Base-by-base conservation (phyloP, 148 eudicot genomes). In the Nepenthes mirabilis region DNA sequence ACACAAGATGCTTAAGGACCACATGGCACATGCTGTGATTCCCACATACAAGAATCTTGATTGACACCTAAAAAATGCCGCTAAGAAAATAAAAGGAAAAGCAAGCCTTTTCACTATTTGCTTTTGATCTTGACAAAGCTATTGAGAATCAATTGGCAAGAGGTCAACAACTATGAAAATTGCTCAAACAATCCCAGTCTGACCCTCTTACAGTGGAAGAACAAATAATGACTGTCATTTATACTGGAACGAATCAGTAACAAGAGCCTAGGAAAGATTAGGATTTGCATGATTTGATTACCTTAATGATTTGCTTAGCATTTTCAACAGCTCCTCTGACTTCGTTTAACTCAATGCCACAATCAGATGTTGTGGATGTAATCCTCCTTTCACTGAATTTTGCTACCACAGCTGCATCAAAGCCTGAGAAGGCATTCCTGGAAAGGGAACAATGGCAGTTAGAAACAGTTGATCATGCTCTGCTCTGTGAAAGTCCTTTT, bases 241-340 rank as follows among this genome's bases (percentile, higher is more conserved):
- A 57, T 57, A 57, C 45, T 14, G 2, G 43, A 57, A 59, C 51
- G 12, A 14, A 59, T 59, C 9, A 23, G 2, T 43, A 59, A 45
- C 48, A 5, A 45, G 6, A 45, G 11, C 48, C 6, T 5, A 49
- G 11, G 6, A 12, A 2, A n/a, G 10, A 49, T 49, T 11, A 40
- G 8, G 8, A 3, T 40, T 40, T 40, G 45, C 45, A 40, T 49
- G 52, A 2, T 49, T 49, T 6, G 10, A 9, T 45, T 79, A 89
- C 96, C 93, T 83, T 75, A 2, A 86, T 77, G 45, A 83, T 82
- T 49, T 77, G 68, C 36, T 62, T 76, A 37, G 90, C 82, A 58
- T 89, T 89, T 81, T 89, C 97, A 10, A 89, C 90, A n/a, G 79
- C 76, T 11, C 86, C 97, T 54, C 97, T 79, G 35, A 89, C 78